Evolutionary conservation across 768 basidiomycete species (phyloP).

Genomic region (Pulveroboletus sp.): DNA sequence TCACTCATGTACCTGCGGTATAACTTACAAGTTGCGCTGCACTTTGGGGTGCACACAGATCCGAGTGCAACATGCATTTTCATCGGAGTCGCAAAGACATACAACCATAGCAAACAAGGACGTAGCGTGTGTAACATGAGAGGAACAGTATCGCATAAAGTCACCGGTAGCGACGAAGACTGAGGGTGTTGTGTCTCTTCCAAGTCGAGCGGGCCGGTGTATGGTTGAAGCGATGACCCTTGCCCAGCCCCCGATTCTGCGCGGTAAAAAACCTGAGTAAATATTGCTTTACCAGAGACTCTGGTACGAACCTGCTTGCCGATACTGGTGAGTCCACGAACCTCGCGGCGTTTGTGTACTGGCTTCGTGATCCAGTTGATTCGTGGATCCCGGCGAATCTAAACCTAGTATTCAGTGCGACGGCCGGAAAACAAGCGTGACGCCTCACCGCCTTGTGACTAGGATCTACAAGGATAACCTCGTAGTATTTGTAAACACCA

Average conservation of each 20-base stretch:
- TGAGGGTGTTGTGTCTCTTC: slow-evolving; percentile 98
- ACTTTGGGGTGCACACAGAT: not conserved
- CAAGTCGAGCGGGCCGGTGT: slow-evolving; percentile 86
- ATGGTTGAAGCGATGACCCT: slow-evolving; percentile 93
- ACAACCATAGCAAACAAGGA: slow-evolving; percentile 29
- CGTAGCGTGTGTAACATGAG: slow-evolving; percentile 15
- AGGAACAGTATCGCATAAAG: slow-evolving; percentile 1
- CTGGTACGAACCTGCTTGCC: slow-evolving; percentile 77
- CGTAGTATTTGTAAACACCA: slow-evolving; percentile 98
- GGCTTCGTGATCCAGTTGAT: slow-evolving; percentile 99
- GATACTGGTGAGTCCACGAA: slow-evolving; percentile 93
- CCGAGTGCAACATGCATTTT: slow-evolving; percentile 9
- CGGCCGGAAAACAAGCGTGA: not conserved
- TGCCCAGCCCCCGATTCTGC: slow-evolving; percentile 95
- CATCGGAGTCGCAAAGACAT: slow-evolving; percentile 11
- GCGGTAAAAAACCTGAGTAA: slow-evolving; percentile 1
- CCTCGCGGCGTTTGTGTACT: slow-evolving; percentile 97
- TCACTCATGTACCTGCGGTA: not conserved
- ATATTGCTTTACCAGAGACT: not conserved
- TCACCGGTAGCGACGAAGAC: slow-evolving; percentile 82
- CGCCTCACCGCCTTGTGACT: slow-evolving; percentile 82
- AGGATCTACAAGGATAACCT: slow-evolving; percentile 97
- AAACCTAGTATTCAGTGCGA: slow-evolving; percentile 12
- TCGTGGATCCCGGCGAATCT: slow-evolving; percentile 92
- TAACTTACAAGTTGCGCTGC: not conserved